These are phyloP conservation scores for Talaromyces rugulosus DNA, from an alignment of 2,329 filamentous ascomycete species.

Conservation along the genomic window DNA sequence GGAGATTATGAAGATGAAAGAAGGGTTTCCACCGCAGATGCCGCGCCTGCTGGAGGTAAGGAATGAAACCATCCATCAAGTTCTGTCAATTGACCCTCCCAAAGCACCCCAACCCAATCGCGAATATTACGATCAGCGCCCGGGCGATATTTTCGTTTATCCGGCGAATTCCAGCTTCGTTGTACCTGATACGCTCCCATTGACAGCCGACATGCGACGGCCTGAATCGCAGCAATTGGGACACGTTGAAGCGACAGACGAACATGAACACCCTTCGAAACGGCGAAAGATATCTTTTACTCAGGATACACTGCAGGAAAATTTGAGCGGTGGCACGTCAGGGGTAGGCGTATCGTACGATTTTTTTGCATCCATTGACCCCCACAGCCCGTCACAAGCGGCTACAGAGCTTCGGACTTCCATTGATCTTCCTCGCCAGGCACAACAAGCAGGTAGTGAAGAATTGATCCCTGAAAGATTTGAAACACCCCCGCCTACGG, in stretches of 20 bases:
- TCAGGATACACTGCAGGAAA: constrained; percentile 2
- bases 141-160: not conserved
- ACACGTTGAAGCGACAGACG: not conserved
- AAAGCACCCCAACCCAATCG: constrained; percentile 1
- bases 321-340: not conserved
- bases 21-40: constrained; percentile 29
- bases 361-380: constrained; percentile 9
- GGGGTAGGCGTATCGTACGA: constrained; percentile 8
- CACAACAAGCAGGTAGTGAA: not conserved
- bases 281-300: constrained; percentile 9
- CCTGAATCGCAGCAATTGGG: not conserved
- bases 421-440: not conserved
- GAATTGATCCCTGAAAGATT: constrained; percentile 22
- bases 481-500: constrained; percentile 37
- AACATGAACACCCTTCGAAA: constrained; percentile 7
- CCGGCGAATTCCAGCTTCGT: not conserved
- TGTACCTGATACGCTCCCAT: not conserved
- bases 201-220: not conserved
- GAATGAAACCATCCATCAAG: not conserved
- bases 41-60: constrained; percentile 25
- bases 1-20: constrained; percentile 24
- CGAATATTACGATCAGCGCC: not conserved
- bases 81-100: not conserved
- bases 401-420: not conserved
- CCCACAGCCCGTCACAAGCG: not conserved